These are phyloP conservation scores for Skeletonema costatum DNA, from an alignment of 108 stramenopile genomes.

Conservation along the genomic window DNA sequence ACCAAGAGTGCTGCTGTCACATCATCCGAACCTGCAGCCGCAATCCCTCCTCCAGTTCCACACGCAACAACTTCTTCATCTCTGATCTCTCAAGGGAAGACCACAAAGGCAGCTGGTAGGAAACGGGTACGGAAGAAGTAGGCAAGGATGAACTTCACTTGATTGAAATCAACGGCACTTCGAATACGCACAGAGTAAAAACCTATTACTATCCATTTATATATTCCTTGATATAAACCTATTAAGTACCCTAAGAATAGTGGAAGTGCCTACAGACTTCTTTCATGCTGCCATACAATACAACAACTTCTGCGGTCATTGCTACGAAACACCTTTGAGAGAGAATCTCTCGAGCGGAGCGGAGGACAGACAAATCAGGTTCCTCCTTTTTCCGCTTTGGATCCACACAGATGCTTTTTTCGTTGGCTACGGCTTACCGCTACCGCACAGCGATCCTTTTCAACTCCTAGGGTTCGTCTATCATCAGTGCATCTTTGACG, in stretches of 20 bases:
- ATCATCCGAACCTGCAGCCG: not conserved
- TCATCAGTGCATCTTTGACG: not conserved
- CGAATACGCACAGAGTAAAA: not conserved
- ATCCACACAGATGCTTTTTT: not conserved
- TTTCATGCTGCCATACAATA: no score
- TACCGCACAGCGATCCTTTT: not conserved
- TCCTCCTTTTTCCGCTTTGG: not conserved
- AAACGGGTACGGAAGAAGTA: conserved; percentile 35
- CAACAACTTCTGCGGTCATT: no score
- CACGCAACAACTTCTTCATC: not conserved
- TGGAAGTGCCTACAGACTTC: no score
- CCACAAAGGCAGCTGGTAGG: conserved; percentile 12
- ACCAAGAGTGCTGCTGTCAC: not conserved
- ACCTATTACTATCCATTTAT: not conserved
- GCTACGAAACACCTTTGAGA: no score
- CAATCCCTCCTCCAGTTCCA: conserved; percentile 7
- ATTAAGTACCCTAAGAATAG: no score
- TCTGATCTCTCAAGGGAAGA: not conserved
- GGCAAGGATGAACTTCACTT: not conserved
- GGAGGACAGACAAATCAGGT: no score
- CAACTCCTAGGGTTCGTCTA: not conserved
- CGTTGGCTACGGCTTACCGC: not conserved
- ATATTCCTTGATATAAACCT: no score
- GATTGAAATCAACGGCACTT: not conserved
- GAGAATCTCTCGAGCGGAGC: no score